Evolutionary conservation across 2,329 filamentous ascomycete genomes (phyloP), one percentile per base, ranked within the genome.

Genomic region (Pestalotiopsis sp.): DNA sequence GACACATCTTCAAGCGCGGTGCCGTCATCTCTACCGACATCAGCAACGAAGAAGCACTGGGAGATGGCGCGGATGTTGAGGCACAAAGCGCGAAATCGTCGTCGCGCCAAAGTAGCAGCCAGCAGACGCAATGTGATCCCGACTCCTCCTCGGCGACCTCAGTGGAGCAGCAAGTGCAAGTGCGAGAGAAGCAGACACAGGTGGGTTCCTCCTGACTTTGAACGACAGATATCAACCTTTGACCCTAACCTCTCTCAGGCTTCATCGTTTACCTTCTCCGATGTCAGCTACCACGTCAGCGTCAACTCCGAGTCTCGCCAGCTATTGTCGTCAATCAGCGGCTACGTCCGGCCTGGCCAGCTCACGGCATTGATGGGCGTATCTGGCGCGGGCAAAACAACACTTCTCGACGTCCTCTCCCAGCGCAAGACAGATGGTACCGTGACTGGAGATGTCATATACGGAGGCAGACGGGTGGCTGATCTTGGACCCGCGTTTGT

Each of bases 321-420:
- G 9, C 13, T 52, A 5, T n/a, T 52, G 13, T 52, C 14, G 17
- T n/a, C 17, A 9, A 93, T 97, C 13, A 92, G 97, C 76, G 95
- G 95, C 45, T 97, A 94, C 93, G 94, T 98, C 69, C 96, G 97
- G 81, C 95, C 95, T 3, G 95, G 95, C 69, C 97, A 94, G n/a
- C 80, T 97, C 67, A 97, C 94, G 14, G 94, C 94, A 56, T 85
- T 97, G 4, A 97, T 97, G 94, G 67, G 62, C 23, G 93, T 95
- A 11, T 94, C 92, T 49, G 94, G 95, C 73, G 95, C 95, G n/a
- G 95, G 95, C 69, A 98, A 98, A 81, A 97, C 95, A 0, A 97
- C 94, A 1, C 87, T 98, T 38, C 83, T 98, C 39, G 94, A 97
- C 80, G 93, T 93, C 45, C 85, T 98, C 72, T 95, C 95, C 61